These are phyloP conservation scores for Leishmania guyanensis DNA, from an alignment of 208 protist genomes.

Conservation along the genomic window DNA sequence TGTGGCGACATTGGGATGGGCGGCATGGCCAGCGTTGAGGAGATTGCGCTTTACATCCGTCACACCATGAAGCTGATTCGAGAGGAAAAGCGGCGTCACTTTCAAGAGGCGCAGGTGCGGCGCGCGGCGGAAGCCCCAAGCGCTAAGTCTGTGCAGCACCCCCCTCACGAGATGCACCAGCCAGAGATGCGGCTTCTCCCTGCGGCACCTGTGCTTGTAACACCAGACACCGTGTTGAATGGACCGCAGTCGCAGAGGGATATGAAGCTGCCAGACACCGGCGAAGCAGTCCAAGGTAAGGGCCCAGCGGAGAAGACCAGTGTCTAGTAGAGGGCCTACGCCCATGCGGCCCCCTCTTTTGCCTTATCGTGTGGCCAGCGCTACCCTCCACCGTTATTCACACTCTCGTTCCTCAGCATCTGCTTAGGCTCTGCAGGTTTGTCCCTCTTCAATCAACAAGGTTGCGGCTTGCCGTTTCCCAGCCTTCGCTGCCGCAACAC, in stretches of 20 bases:
- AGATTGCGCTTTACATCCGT: slow-evolving; percentile 69
- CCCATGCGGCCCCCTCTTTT: neutral
- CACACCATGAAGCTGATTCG: slow-evolving; percentile 75
- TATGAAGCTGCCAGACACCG: neutral
- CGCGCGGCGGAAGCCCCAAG: neutral
- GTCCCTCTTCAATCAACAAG: no score
- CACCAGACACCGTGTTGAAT: neutral
- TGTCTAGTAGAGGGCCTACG: neutral
- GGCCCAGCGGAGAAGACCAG: neutral
- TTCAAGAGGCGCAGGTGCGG: slow-evolving; percentile 10
- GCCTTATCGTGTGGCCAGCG: neutral
- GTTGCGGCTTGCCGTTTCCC: no score
- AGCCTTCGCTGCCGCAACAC: neutral
- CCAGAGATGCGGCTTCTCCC: neutral
- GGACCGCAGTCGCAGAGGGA: neutral
- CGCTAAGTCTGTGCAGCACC: neutral
- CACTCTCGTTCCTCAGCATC: neutral
- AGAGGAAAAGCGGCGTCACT: slow-evolving; percentile 29
- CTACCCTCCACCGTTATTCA: neutral
- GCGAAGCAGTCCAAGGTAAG: neutral
- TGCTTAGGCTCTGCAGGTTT: neutral
- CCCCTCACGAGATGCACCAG: neutral
- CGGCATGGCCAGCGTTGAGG: slow-evolving; percentile 89
- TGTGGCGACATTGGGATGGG: slow-evolving; percentile 95
- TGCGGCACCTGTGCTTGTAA: neutral